Base-by-base conservation (phyloP, 345 rosid genomes). In the Lepidium africanum region DNA sequence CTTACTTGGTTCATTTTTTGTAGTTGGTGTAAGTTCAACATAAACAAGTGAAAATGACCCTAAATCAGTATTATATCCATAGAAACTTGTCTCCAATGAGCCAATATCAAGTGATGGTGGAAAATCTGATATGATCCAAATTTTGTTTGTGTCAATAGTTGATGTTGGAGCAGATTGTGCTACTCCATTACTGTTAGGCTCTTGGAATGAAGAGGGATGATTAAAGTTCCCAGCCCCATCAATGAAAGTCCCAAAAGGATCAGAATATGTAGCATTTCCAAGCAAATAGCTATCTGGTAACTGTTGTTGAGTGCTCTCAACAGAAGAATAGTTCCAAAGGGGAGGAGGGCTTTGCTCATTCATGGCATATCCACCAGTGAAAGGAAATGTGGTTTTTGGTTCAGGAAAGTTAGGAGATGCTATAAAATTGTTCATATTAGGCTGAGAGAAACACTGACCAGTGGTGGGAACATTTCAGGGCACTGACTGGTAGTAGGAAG, bases 161-260 rank as follows among this genome's bases (percentile, higher is more conserved):
- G 71, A 71, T 56, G 78, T 65, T 47, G 78, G 33, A 30, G 33
- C 6, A 30, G 7, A 30, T 30, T 30, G 33, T 30, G 33, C 7
- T 5, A 30, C 33, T 30, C 33, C 33, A 30, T 30, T 76, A 78
- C 68, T 72, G 10, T 12, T 40, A 63, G 60, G 65, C 16, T 47
- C 83, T 69, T 84, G 89, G 92, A 78, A 62, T 81, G 89, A 82
- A 86, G 89, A 89, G 87, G 81, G 87, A 83, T 86, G 32, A 27
- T 27, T 87, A 82, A 73, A 71, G 79, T 79, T 80, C 63, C 58
- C 71, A 11, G 69, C 74, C 81, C 33, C 84, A 32, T 38, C 27
- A 48, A n/a, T 4, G n/a, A 70, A 36, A 73, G 85, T 79, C 72
- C 43, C 82, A 19, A 81, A 78, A 84, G 86, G 70, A 79, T 85